phyloP scores from a whole-genome alignment of 768 basidiomycete genomes.

The Mycena galopus region DNA sequence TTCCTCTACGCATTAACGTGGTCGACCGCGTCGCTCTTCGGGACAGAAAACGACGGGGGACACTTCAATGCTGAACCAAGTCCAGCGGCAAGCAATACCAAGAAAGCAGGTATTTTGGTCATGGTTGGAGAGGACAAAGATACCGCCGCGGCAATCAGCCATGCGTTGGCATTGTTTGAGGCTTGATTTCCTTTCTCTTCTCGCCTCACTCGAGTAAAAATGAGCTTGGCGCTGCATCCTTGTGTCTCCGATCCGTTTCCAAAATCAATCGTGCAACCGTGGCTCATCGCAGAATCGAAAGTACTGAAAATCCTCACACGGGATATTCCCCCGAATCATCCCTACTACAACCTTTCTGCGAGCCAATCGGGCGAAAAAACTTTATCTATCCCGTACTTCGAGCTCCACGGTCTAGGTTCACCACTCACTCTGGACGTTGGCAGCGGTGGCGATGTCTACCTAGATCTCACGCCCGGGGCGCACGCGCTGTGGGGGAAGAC shows the following conservation, averaged over 20 bases:
- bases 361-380: neutral
- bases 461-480: neutral
- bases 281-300: neutral
- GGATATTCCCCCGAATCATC: neutral
- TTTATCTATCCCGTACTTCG: constrained; percentile 4
- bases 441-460: constrained; percentile 8
- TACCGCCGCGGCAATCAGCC: too few relatives aligned
- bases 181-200: too few relatives aligned
- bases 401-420: neutral
- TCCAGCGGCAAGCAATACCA: neutral
- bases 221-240: neutral
- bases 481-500: constrained; percentile 6
- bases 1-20: constrained; percentile 47
- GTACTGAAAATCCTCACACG: neutral
- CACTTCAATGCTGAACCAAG: constrained; percentile 5
- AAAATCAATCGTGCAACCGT: neutral
- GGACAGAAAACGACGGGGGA: constrained; percentile 29
- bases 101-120: neutral
- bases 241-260: neutral
- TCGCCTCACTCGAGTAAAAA: too few relatives aligned
- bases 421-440: constrained; percentile 15
- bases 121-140: neutral
- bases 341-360: too few relatives aligned
- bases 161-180: too few relatives aligned
- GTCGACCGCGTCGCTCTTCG: constrained; percentile 44